Evolutionary conservation across 805 yeast genomes (phyloP), one percentile per base, ranked within the genome.

Genomic region (Ogataea sp.): DNA sequence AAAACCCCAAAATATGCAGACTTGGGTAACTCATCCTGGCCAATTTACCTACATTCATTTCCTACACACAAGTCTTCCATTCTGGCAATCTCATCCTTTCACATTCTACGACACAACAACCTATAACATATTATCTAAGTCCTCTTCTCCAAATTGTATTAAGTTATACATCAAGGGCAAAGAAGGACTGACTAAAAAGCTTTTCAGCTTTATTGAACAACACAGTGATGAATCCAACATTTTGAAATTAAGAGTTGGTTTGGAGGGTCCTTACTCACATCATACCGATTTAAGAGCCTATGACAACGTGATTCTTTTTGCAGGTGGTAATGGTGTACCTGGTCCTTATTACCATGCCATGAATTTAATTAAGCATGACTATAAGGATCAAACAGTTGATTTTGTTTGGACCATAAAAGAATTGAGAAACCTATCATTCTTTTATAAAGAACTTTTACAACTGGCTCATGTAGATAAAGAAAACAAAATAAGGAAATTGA

Each of bases 41-140:
- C 78, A 78, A 26, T 79, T 72, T 54, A 73, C 73, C 8, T 79
- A 71, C 45, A 52, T 78, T 20, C 75, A 76, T 48, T 61, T 72
- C 41, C 49, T 73, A 8, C 57, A 52, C 28, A 32, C 39, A 1
- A 21, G 26, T 30, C 47, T 59, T 41, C 59, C 70, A 38, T 62
- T 76, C 43, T 73, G 80, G 75, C 82, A 78, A 45, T 75, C 80
- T 2, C 84, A 79, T 50, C 85, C 85, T 1, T 78, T 79, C 51
- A 75, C 83, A 55, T 43, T 58, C 54, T 27, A 65, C 32, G 46
- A 53, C 13, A 42, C 35, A 6, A 32, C 32, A 6, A 18, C 21
- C 14, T 30, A 17, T 31, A 13, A 20, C 31, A 16, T 20, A n/a
- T 17, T 41, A 3, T 53, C 48, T 11, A 61, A 70, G 23, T 56